These are phyloP conservation scores for Fusarium sororula DNA, from an alignment of 2,329 filamentous ascomycete species.

Conservation along the genomic window DNA sequence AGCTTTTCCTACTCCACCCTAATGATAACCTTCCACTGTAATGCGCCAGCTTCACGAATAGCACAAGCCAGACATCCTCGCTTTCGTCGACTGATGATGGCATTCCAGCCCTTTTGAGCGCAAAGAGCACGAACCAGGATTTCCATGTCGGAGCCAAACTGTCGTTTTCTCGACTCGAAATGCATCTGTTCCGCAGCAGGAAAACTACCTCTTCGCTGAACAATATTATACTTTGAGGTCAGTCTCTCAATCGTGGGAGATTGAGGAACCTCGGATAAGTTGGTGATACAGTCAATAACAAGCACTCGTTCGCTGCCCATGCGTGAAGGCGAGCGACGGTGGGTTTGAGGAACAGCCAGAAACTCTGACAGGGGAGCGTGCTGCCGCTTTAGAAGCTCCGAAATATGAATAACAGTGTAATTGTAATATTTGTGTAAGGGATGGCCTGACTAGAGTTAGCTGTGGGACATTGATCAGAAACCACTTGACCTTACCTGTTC, in stretches of 20 bases:
- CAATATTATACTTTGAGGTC: slow-evolving; percentile 44
- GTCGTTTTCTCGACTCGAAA: slow-evolving; percentile 64
- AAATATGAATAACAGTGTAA: slow-evolving; percentile 68
- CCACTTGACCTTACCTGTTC: slow-evolving; percentile 52
- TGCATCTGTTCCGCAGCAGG: slow-evolving; percentile 62
- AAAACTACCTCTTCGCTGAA: slow-evolving; percentile 50
- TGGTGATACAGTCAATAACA: slow-evolving; percentile 71
- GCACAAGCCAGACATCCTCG: slow-evolving; percentile 78
- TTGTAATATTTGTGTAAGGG: slow-evolving; percentile 71
- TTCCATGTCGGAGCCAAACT: slow-evolving; percentile 73
- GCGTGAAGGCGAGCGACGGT: slow-evolving; percentile 41
- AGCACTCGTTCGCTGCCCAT: slow-evolving; percentile 55
- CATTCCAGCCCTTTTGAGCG: slow-evolving; percentile 78
- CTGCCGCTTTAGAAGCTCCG: slow-evolving; percentile 61
- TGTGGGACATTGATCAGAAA: not conserved
- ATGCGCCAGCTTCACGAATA: slow-evolving; percentile 76
- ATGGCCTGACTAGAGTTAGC: slow-evolving; percentile 57
- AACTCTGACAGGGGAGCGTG: slow-evolving; percentile 58
- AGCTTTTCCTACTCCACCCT: slow-evolving; percentile 57
- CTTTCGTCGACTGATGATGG: slow-evolving; percentile 72
- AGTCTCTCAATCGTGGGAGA: slow-evolving; percentile 57
- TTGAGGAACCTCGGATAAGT: slow-evolving; percentile 56
- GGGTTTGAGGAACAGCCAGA: slow-evolving; percentile 48
- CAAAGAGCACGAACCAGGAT: slow-evolving; percentile 77
- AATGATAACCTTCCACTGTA: slow-evolving; percentile 75